These are phyloP conservation scores for Escallonia rubra DNA, from an alignment of 129 eudicot species.

Conservation along the genomic window DNA sequence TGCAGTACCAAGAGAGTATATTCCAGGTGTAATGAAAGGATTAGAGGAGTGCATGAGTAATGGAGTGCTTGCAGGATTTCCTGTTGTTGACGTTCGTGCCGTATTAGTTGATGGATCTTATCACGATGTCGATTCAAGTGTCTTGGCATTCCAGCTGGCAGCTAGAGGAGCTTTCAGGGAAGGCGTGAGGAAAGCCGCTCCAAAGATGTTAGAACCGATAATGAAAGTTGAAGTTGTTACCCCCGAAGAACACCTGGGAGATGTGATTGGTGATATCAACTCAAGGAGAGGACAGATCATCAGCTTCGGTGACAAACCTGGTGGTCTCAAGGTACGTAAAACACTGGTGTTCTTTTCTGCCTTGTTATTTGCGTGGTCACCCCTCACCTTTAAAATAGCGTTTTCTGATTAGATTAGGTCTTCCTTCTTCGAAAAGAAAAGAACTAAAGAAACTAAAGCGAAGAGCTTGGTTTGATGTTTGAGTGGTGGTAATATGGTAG, in stretches of 20 bases:
- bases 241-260: constrained; percentile 98
- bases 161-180: constrained; percentile 71
- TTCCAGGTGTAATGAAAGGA: constrained; percentile 93
- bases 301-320: constrained; percentile 93
- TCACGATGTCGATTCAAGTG: constrained; percentile 97
- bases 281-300: constrained; percentile 95
- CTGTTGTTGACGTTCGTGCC: constrained; percentile 95
- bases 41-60: constrained; percentile 80
- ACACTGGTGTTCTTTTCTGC: not conserved
- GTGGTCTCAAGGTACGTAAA: constrained; percentile 85
- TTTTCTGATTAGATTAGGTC: too few species aligned
- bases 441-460: too few species aligned
- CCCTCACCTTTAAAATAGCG: too few species aligned
- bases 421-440: too few species aligned
- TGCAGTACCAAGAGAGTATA: constrained; percentile 84
- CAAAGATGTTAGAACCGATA: constrained; percentile 77
- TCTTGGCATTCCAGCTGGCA: constrained; percentile 92
- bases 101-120: constrained; percentile 78
- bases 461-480: too few species aligned
- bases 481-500: too few species aligned
- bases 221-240: constrained; percentile 97
- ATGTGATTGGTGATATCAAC: constrained; percentile 97
- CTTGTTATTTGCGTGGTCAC: not conserved
- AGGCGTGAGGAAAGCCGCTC: constrained; percentile 85
- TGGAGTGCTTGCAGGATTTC: constrained; percentile 88